Conservation (phyloP, 805 yeast species). For the Ogataea pini region DNA sequence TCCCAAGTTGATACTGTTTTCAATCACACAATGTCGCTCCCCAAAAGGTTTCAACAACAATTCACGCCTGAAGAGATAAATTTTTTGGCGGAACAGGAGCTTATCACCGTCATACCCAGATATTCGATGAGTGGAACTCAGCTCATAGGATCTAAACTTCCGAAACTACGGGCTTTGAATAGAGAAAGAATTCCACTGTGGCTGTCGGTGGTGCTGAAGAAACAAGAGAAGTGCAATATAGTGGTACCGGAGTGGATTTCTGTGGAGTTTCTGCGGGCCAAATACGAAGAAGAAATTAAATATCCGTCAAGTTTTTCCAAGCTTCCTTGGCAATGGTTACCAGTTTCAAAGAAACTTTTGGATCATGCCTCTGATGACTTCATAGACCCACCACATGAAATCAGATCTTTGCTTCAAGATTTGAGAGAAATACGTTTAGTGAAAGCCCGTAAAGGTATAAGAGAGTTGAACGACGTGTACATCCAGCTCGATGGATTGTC, state of each 20-base stretch:
- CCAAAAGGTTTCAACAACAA: constrained; percentile 51
- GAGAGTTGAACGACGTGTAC: constrained; percentile 77
- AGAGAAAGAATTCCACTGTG: constrained; percentile 77
- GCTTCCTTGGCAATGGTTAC: constrained; percentile 90
- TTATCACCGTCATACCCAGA: constrained; percentile 74
- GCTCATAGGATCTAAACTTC: constrained; percentile 61
- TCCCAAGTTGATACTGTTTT: too few species aligned
- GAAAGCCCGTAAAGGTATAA: constrained; percentile 79
- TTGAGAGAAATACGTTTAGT: constrained; percentile 78
- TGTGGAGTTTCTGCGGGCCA: constrained; percentile 49
- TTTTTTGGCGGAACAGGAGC: constrained; percentile 82
- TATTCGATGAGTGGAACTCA: constrained; percentile 65
- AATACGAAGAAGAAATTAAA: constrained; percentile 66
- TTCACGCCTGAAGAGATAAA: constrained; percentile 77
- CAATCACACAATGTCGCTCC: constrained; percentile 63
- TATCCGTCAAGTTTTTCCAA: constrained; percentile 60
- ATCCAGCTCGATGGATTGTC: constrained; percentile 82
- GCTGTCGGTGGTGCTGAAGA: constrained; percentile 81
- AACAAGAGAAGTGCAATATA: constrained; percentile 83
- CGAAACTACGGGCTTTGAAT: constrained; percentile 65
- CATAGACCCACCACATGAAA: constrained; percentile 65
- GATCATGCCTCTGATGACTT: constrained; percentile 76
- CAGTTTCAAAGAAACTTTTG: constrained; percentile 68
- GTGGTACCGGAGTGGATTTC: constrained; percentile 86
- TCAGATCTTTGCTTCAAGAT: constrained; percentile 76